Conservation (phyloP, 2,329 filamentous ascomycete genomes). For the Fusarium hainanense region DNA sequence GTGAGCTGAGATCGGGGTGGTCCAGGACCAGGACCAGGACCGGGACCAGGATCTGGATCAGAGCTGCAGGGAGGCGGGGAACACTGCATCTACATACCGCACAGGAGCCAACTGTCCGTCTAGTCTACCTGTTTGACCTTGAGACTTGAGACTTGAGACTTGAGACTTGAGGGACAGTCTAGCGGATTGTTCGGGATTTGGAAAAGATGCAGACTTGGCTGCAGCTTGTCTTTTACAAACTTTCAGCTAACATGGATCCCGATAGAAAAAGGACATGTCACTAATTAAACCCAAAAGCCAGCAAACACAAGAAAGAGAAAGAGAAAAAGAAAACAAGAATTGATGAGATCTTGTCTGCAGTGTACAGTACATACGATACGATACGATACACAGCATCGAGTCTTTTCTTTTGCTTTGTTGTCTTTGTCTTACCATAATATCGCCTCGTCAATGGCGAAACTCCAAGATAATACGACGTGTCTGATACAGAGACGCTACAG, state of each 20-base stretch:
- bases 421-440: neutral
- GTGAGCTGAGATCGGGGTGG: conserved; percentile 31
- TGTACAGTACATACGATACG: neutral
- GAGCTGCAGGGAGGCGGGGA: conserved; percentile 37
- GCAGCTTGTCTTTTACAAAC: conserved; percentile 1
- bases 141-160: neutral
- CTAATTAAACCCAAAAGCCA: neutral
- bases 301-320: neutral
- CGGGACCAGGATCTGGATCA: conserved; percentile 1
- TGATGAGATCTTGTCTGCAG: neutral
- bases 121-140: neutral
- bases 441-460: neutral
- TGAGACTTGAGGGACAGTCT: neutral
- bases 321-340: neutral
- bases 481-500: conserved; percentile 2
- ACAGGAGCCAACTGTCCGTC: conserved; percentile 10
- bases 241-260: conserved; percentile 3
- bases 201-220: conserved; percentile 19
- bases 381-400: neutral
- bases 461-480: neutral
- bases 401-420: neutral
- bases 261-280: conserved; percentile 9
- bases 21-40: neutral
- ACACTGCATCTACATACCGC: conserved; percentile 11
- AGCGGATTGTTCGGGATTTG: conserved; percentile 10